phyloP scores from a whole-genome alignment of 306 rosid genomes.

The Lathyrus oleraceus region DNA sequence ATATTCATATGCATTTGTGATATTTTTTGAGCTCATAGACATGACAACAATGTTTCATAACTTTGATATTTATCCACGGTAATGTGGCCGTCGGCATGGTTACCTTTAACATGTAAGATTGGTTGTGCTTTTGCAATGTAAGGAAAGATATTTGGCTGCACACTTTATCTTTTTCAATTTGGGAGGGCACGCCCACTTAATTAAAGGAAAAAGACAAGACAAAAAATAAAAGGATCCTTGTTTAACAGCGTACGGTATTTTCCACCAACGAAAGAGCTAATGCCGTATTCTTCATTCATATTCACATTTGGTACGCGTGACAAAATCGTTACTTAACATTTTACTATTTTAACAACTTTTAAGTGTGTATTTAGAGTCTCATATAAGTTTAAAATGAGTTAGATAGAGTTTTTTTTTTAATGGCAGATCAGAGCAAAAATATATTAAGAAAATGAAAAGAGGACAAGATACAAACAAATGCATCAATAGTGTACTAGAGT shows the following conservation, averaged over 20 bases:
- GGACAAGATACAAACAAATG: too few species aligned
- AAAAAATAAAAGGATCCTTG: conserved; percentile 12
- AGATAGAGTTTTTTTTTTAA: background rate
- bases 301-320: conserved; percentile 9
- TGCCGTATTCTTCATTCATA: background rate
- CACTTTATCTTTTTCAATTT: conserved; percentile 35
- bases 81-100: conserved; percentile 38
- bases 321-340: background rate
- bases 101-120: conserved; percentile 26
- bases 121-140: conserved; percentile 29
- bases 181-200: conserved; percentile 39
- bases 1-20: conserved; percentile 4
- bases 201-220: conserved; percentile 33
- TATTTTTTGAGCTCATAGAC: conserved; percentile 38
- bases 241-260: conserved; percentile 33
- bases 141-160: conserved; percentile 23
- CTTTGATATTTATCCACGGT: conserved; percentile 34
- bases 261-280: background rate
- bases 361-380: background rate
- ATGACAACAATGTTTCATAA: conserved; percentile 17
- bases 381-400: background rate
- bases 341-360: background rate
- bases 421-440: too few species aligned
- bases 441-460: too few species aligned
- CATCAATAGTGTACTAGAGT: too few species aligned